Percentiles rank a stretch among this genome's conserved stretches.
These are phyloP conservation scores for Populus nigra DNA, from an alignment of 345 rosid genomes.

Conservation along the genomic window DNA sequence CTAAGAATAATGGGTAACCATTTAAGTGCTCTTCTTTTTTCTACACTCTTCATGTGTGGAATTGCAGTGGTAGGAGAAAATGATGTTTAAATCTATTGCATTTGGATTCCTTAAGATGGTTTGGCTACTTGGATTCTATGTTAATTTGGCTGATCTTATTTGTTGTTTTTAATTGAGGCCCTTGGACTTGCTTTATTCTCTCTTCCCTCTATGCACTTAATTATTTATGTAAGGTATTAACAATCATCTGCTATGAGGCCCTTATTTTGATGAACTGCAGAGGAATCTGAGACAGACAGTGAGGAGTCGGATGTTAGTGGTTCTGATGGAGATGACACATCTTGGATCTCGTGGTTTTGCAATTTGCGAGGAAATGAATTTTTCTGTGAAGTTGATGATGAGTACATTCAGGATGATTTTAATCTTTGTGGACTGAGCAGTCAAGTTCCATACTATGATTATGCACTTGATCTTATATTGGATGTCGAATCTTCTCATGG, in stretches of 20 bases:
- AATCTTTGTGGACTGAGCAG: slow-evolving; percentile 95
- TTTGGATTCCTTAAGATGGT: neutral
- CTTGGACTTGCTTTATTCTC: neutral
- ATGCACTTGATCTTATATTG: slow-evolving; percentile 87
- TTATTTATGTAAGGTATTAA: neutral
- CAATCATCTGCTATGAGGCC: neutral
- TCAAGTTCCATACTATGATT: slow-evolving; percentile 94
- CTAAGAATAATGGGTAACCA: neutral
- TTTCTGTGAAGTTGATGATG: slow-evolving; percentile 96
- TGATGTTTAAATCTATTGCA: neutral
- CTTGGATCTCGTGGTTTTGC: slow-evolving; percentile 99
- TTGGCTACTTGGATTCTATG: neutral
- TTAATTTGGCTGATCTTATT: neutral
- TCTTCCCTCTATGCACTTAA: neutral
- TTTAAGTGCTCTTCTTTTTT: neutral
- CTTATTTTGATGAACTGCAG: slow-evolving; percentile 34
- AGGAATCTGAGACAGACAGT: slow-evolving; percentile 75
- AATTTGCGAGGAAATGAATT: slow-evolving; percentile 93
- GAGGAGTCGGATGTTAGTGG: slow-evolving; percentile 87
- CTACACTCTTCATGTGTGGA: neutral
- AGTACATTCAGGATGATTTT: slow-evolving; percentile 92
- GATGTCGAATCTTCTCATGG: slow-evolving; percentile 94
- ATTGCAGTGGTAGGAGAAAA: neutral
- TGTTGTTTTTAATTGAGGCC: neutral
- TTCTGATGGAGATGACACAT: slow-evolving; percentile 87